A percentile compares a stretch with the other conserved stretches of the same genome.
phyloP scores from a whole-genome alignment of 768 basidiomycete species.

The Collybia sp. region DNA sequence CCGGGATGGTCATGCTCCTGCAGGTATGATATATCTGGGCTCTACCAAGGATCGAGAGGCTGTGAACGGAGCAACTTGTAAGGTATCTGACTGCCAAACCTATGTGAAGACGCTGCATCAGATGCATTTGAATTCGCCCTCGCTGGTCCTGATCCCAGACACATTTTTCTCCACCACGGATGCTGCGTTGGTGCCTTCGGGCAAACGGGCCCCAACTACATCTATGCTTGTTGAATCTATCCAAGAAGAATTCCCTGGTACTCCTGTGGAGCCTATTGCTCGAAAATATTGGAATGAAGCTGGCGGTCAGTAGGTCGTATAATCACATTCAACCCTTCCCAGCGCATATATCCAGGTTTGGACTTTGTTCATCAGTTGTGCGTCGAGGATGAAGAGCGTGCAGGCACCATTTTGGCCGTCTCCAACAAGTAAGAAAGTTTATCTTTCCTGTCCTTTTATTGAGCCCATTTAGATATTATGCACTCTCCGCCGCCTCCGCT shows the following conservation, averaged over 20 bases:
- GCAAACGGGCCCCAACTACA: constrained; percentile 38
- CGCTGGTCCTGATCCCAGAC: constrained; percentile 74
- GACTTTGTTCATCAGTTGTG: constrained; percentile 77
- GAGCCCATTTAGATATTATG: constrained; percentile 65
- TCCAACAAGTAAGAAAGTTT: constrained; percentile 63
- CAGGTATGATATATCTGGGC: constrained; percentile 45
- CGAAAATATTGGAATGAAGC: constrained; percentile 86
- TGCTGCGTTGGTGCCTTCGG: constrained; percentile 34
- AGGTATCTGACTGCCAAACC: constrained; percentile 85
- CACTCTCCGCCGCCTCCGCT: constrained; percentile 80
- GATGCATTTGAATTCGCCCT: constrained; percentile 73
- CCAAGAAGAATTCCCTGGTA: constrained; percentile 66
- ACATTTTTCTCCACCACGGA: constrained; percentile 67
- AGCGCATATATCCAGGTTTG: constrained; percentile 43
- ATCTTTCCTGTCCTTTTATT: constrained; percentile 27
- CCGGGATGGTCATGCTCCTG: constrained; percentile 68
- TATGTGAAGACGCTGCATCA: constrained; percentile 88
- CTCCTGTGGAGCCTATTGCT: constrained; percentile 63
- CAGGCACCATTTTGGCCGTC: constrained; percentile 73
- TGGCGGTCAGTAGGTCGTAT: constrained; percentile 42
- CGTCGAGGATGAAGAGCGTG: constrained; percentile 76
- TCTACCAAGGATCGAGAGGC: too few species aligned
- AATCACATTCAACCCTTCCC: not conserved
- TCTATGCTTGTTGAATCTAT: constrained; percentile 72
- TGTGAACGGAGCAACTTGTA: constrained; percentile 2